Percentiles rank a stretch among this genome's conserved stretches.
These are phyloP conservation scores for Aureobasidium sp. DNA, from an alignment of 2,329 filamentous ascomycete species.

Conservation along the genomic window DNA sequence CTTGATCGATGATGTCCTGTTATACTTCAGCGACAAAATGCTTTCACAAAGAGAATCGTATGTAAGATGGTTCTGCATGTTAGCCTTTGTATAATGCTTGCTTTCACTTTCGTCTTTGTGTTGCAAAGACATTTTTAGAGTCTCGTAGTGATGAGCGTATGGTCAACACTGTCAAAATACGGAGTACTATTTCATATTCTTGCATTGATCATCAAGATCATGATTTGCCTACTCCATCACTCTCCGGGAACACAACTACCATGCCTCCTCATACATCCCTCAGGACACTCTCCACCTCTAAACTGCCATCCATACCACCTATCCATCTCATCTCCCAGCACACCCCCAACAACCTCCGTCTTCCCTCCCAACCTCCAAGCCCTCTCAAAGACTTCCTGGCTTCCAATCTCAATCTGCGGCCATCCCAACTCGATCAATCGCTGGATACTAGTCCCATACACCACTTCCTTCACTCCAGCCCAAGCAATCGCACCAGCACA, in stretches of 20 bases:
- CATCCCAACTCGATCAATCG: conserved; percentile 41
- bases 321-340: conserved; percentile 48
- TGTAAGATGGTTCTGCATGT: too few relatives aligned
- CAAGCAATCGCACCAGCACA: conserved; percentile 50
- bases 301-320: conserved; percentile 49
- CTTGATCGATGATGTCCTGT: too few relatives aligned
- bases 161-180: neutral
- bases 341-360: conserved; percentile 36
- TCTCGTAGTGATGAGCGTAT: neutral
- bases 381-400: conserved; percentile 40
- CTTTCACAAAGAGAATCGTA: too few relatives aligned
- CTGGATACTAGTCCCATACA: conserved; percentile 46
- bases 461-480: conserved; percentile 48
- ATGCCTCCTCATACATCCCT: conserved; percentile 24
- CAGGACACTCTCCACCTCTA: conserved; percentile 31
- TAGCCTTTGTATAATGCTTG: too few relatives aligned
- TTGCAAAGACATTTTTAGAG: too few relatives aligned
- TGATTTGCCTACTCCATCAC: neutral
- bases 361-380: conserved; percentile 30
- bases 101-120: neutral
- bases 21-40: too few relatives aligned
- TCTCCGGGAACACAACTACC: neutral
- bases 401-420: conserved; percentile 43
- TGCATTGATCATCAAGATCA: too few relatives aligned
- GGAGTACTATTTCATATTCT: too few relatives aligned